These are phyloP conservation scores for Trichoderma virens DNA, from an alignment of 495 filamentous ascomycete genomes.

Conservation along the genomic window DNA sequence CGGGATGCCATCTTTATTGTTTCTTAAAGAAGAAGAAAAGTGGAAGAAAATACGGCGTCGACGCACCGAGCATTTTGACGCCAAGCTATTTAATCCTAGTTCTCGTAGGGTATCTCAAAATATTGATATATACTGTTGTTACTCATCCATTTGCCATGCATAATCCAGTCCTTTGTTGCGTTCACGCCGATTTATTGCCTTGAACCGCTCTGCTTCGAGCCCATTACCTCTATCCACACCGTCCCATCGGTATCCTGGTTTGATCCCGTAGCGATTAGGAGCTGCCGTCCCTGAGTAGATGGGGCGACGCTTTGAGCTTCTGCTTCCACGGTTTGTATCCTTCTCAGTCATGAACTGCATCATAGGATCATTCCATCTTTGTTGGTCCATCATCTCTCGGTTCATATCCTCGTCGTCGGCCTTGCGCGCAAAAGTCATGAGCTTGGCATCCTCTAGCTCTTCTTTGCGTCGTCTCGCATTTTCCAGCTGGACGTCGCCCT, in stretches of 20 bases:
- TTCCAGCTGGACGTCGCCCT: slow-evolving; percentile 76
- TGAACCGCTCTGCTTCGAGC: slow-evolving; percentile 92
- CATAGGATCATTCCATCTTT: slow-evolving; percentile 92
- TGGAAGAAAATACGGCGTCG: background rate
- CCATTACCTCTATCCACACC: slow-evolving; percentile 92
- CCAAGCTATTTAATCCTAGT: background rate
- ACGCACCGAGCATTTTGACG: background rate
- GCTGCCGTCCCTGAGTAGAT: slow-evolving; percentile 69
- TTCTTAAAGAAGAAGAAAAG: too few relatives aligned
- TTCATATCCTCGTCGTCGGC: slow-evolving; percentile 82
- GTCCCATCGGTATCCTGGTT: slow-evolving; percentile 92
- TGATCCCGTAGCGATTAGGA: slow-evolving; percentile 92
- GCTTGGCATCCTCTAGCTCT: slow-evolving; percentile 65
- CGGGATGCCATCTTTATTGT: too few relatives aligned
- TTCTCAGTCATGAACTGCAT: slow-evolving; percentile 61
- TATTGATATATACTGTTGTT: slow-evolving; percentile 10
- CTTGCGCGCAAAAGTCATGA: slow-evolving; percentile 70
- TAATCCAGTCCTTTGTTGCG: slow-evolving; percentile 76
- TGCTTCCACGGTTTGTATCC: slow-evolving; percentile 11
- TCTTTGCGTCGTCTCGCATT: slow-evolving; percentile 46
- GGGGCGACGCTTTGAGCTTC: slow-evolving; percentile 51
- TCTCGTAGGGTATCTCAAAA: background rate
- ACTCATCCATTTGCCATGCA: slow-evolving; percentile 93
- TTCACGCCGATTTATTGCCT: slow-evolving; percentile 66
- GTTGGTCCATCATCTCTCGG: slow-evolving; percentile 61